A percentile compares a stretch with the other conserved stretches of the same genome.
These are phyloP conservation scores for Magnaporthales sp. DNA, from an alignment of 2,329 filamentous ascomycete genomes.

Conservation along the genomic window DNA sequence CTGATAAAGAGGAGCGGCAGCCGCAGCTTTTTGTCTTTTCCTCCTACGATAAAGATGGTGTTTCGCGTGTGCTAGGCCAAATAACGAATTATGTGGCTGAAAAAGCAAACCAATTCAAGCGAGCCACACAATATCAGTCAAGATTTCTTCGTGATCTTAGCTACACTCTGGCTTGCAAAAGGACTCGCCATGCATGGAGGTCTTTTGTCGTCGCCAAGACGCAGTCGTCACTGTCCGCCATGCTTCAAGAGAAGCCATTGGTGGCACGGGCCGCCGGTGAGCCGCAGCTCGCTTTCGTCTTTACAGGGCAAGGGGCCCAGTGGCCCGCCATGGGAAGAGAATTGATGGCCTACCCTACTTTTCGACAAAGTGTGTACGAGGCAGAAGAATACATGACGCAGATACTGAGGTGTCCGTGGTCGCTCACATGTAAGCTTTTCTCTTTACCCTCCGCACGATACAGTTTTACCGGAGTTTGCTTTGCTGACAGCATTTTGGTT, in stretches of 20 bases:
- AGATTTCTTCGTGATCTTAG: constrained; percentile 2
- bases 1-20: not conserved
- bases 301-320: constrained; percentile 24
- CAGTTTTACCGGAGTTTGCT: not conserved
- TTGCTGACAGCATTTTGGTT: not conserved
- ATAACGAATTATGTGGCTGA: not conserved
- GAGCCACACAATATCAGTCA: not conserved
- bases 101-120: not conserved
- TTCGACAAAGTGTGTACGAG: constrained; percentile 1
- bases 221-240: not conserved
- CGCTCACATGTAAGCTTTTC: not conserved
- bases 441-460: not conserved
- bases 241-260: not conserved
- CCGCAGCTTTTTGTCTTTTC: constrained; percentile 26
- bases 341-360: constrained; percentile 13
- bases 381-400: constrained; percentile 6
- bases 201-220: not conserved
- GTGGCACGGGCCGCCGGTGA: not conserved
- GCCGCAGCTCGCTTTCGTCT: constrained; percentile 14
- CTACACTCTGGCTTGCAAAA: constrained; percentile 5
- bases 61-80: not conserved
- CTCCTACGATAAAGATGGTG: constrained; percentile 9
- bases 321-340: constrained; percentile 21
- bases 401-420: constrained; percentile 5
- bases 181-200: constrained; percentile 4